Percentiles rank a stretch among this genome's conserved stretches.
These are phyloP conservation scores for Fusarium caatingaense DNA, from an alignment of 2,329 filamentous ascomycete species.

Conservation along the genomic window DNA sequence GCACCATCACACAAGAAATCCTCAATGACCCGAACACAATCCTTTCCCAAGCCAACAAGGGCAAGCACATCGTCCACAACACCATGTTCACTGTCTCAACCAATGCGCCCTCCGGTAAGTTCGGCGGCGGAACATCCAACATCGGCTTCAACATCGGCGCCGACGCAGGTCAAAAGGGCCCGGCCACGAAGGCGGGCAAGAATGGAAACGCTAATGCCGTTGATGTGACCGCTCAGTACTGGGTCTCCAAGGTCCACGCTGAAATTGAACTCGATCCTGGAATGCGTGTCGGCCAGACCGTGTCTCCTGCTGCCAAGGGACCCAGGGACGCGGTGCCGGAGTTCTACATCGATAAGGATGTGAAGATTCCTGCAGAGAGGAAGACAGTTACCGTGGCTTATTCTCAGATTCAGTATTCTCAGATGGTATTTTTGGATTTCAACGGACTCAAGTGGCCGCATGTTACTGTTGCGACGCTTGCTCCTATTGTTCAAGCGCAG, in stretches of 20 bases:
- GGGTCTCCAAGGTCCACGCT: neutral
- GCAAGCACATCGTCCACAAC: neutral
- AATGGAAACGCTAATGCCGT: neutral
- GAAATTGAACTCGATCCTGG: neutral
- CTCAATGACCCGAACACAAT: neutral
- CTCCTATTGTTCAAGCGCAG: neutral
- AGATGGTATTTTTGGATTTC: conserved; percentile 3
- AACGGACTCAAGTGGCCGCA: conserved; percentile 2
- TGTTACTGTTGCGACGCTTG: conserved; percentile 1
- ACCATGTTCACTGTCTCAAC: conserved; percentile 2
- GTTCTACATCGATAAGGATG: neutral
- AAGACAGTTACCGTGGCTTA: neutral
- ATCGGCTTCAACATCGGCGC: neutral
- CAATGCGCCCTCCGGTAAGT: neutral
- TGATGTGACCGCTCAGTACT: conserved; percentile 1
- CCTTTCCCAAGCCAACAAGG: neutral
- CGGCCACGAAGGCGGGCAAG: neutral
- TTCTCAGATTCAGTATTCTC: conserved; percentile 5
- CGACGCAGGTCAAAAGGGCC: neutral
- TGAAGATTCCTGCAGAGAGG: neutral
- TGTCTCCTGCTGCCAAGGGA: neutral
- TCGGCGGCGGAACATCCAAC: neutral
- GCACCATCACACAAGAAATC: neutral
- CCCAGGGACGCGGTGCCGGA: neutral
- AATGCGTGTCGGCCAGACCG: neutral